phyloP scores from a whole-genome alignment of 2,329 filamentous ascomycete species.

The Thermochaetoides dissita region DNA sequence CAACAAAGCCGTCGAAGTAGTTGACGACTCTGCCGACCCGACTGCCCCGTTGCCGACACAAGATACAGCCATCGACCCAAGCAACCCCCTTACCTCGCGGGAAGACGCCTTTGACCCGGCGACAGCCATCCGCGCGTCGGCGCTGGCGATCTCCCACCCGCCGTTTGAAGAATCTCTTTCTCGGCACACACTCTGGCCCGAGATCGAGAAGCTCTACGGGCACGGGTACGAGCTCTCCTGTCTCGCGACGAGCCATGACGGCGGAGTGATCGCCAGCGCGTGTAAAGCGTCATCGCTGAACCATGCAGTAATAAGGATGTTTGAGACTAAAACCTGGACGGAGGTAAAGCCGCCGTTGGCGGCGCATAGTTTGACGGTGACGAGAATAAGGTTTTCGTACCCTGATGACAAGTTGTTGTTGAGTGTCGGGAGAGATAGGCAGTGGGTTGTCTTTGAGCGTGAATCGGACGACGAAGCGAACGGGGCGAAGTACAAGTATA shows the following conservation, averaged over 20 bases:
- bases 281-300: slow-evolving; percentile 87
- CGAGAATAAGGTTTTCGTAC: slow-evolving; percentile 61
- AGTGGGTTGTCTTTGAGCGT: slow-evolving; percentile 69
- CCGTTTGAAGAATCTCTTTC: slow-evolving; percentile 83
- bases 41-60: slow-evolving; percentile 9
- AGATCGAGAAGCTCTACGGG: slow-evolving; percentile 91
- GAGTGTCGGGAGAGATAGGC: slow-evolving; percentile 80
- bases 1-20: slow-evolving; percentile 71
- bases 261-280: slow-evolving; percentile 68
- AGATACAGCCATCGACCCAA: slow-evolving; percentile 23
- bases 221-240: slow-evolving; percentile 95
- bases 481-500: slow-evolving; percentile 29
- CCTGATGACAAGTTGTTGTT: slow-evolving; percentile 59
- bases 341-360: slow-evolving; percentile 70
- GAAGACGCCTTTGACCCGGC: slow-evolving; percentile 39
- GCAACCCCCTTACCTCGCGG: slow-evolving; percentile 33
- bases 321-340: slow-evolving; percentile 76
- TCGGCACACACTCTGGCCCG: slow-evolving; percentile 86
- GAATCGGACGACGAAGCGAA: slow-evolving; percentile 17
- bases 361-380: slow-evolving; percentile 79
- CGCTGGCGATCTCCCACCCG: slow-evolving; percentile 50
- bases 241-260: slow-evolving; percentile 63
- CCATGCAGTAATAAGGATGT: slow-evolving; percentile 85
- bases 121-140: slow-evolving; percentile 42
- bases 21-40: slow-evolving; percentile 34